Evolutionary conservation across 805 yeast species (phyloP), one percentile per base, ranked within the genome.

Genomic region (Barnettozyma salicaria): DNA sequence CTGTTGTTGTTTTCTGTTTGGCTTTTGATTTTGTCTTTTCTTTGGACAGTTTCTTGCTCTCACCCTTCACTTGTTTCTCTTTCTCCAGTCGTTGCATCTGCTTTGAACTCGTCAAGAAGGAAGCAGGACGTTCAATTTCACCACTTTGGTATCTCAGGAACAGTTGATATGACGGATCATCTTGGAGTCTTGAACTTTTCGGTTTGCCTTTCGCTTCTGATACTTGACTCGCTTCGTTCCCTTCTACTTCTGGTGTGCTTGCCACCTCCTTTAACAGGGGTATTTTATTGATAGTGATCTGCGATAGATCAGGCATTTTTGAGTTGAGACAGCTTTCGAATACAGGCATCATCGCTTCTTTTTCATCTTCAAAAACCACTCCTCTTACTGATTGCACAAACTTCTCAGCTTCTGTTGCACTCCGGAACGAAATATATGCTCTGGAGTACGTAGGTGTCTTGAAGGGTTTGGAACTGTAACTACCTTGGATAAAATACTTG

Each of bases 401-500:
- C 5, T 44, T 41, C n/a, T 48, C 53, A 33, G 65, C 49, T 1
- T 39, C 27, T 4, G 41, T 33, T 10, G 51, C 49, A n/a, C 49
- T 55, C 32, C 56, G 58, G 40, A 72, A 63, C 10, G 43, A 39
- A 3, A 68, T 43, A 48, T 67, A 72, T 10, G 68, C 64, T 40
- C 74, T 52, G 2, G 76, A 69, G 39, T 55, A 56, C 1, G 50
- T 49, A 0, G 72, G 69, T 11, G 48, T 43, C 28, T 66, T 67
- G 41, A 60, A 69, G 1, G 68, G 67, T 14, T 55, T 57, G 1
- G 35, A 29, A 0, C 72, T 56, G 36, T 61, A 61, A 13, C 52
- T 46, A 3, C 78, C 78, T 36, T 52, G 40, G 3, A 66, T 63
- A 50, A 66, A 72, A 46, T 70, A 68, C 21, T 42, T 44, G 2